Base-by-base conservation (phyloP, 2,329 filamentous ascomycete genomes). In the Fusarium sublunatum region DNA sequence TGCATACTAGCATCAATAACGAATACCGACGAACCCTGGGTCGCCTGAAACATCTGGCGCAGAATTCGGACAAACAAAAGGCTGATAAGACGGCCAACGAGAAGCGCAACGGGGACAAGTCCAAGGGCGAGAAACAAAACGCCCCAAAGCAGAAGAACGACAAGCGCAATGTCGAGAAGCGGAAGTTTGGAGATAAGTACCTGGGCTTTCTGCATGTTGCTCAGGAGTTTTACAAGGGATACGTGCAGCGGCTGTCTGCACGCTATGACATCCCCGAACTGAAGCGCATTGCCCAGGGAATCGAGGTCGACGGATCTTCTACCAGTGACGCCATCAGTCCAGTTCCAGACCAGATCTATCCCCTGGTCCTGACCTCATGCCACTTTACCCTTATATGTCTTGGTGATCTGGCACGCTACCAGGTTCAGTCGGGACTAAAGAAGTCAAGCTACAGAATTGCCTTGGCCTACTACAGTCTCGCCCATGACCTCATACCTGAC, bases 391-490 rank as follows among this genome's bases (percentile, higher is more conserved):
- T 98, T 52, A 89, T 97, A 58, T 92, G 90, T 65, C 85, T 98
- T 9, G 95, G 95, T 31, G 95, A 99, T 74, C 83, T 99, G 43
- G 91, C 91, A 45, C 88, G 95, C 62, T 99, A 97, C 77, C 89
- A 93, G 50, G 82, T 84, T 50, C 91, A 94, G 72, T 81, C 91
- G 56, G 87, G 89, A 57, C 84, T 84, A 58, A 93, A 91, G 74
- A 85, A 87, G 63, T 88, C 88, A 49, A 91, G 90, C 69, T 96
- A 91, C 82, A 90, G 90, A 25, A 87, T 87, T 12, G 92, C 94
- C 12, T 83, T 93, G 70, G 88, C 90, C 10, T 97, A 94, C 76
- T 98, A 99, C 75, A 82, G 86, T 52, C 81, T 98, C 58, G 95
- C 95, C 22, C 87, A 88, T 64, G 87, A 90, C 47, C 84, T 98